phyloP scores from a whole-genome alignment of 2,329 filamentous ascomycete species.

The Hymenoscyphus fraxineus region DNA sequence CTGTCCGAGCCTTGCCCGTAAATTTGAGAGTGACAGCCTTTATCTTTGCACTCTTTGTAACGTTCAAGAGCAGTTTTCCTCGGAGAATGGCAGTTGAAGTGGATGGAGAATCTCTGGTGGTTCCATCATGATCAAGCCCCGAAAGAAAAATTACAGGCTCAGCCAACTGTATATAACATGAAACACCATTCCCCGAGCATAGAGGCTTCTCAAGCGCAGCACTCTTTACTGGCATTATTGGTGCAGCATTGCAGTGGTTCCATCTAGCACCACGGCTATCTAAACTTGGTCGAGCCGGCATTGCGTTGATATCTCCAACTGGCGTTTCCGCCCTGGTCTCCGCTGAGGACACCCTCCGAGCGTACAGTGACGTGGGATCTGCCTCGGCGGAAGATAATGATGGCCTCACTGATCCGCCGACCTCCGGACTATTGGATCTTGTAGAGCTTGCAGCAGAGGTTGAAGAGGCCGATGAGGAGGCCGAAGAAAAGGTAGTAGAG shows the following conservation, averaged over 20 bases:
- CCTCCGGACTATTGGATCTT: constrained; percentile 26
- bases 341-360: constrained; percentile 22
- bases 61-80: constrained; percentile 74
- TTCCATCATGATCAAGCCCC: constrained; percentile 62
- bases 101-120: constrained; percentile 25
- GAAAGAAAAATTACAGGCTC: constrained; percentile 78
- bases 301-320: constrained; percentile 15
- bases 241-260: constrained; percentile 5
- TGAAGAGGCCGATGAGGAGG: constrained; percentile 21
- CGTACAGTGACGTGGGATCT: constrained; percentile 24
- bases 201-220: constrained; percentile 59
- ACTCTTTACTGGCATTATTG: constrained; percentile 9
- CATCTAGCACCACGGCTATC: constrained; percentile 11
- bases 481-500: constrained; percentile 15
- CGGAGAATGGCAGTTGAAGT: constrained; percentile 71
- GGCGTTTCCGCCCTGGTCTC: not conserved
- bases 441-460: constrained; percentile 14
- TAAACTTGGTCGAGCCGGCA: constrained; percentile 22
- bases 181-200: constrained; percentile 72
- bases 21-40: constrained; percentile 88
- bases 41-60: constrained; percentile 88
- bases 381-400: constrained; percentile 22
- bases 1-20: constrained; percentile 77
- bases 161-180: constrained; percentile 68
- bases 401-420: constrained; percentile 11